Percentiles rank a stretch among this genome's conserved stretches.
Conservation (phyloP, 139 green algal genomes). For the Microglena sp. region DNA sequence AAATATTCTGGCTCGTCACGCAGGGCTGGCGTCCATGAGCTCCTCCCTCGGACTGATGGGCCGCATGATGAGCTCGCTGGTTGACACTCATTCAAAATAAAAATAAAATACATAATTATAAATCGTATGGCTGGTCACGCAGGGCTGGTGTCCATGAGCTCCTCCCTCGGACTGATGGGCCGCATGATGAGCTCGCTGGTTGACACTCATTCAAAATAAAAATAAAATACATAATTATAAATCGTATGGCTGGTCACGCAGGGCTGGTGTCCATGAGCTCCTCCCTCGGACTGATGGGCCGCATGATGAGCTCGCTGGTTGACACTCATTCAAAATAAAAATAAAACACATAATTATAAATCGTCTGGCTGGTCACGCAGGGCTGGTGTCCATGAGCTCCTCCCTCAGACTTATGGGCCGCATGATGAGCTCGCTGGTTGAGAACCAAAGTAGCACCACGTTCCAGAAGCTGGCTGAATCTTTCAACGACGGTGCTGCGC, state of each 20-base stretch:
- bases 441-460: not conserved
- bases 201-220: too few relatives aligned
- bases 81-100: too few relatives aligned
- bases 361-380: too few relatives aligned
- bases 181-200: too few relatives aligned
- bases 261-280: not conserved
- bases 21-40: not conserved
- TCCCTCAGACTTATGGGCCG: not conserved
- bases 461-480: not conserved
- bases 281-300: not conserved
- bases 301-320: not conserved
- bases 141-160: not conserved
- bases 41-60: too few relatives aligned
- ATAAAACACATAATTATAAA: too few relatives aligned
- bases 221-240: too few relatives aligned
- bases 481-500: not conserved
- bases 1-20: too few relatives aligned
- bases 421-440: not conserved
- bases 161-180: too few relatives aligned
- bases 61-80: too few relatives aligned
- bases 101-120: too few relatives aligned
- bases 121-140: not conserved
- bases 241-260: not conserved
- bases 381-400: not conserved
- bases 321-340: too few relatives aligned